phyloP scores from a whole-genome alignment of 2,329 filamentous ascomycete species.

The Bipolaris sorokiniana region DNA sequence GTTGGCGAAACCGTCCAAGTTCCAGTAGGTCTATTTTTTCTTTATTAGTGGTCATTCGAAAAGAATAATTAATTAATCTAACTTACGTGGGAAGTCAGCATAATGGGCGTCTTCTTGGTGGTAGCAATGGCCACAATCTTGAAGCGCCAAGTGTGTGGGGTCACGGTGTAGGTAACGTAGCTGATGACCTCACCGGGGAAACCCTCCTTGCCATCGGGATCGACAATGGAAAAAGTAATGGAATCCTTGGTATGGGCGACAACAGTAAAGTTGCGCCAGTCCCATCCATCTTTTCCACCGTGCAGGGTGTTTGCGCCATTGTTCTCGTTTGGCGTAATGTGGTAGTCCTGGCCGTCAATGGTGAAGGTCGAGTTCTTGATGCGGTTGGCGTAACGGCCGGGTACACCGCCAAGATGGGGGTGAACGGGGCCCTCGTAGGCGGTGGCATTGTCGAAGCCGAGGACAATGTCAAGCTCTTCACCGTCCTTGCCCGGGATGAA shows the following conservation, averaged over 20 bases:
- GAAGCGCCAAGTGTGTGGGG: conserved; percentile 71
- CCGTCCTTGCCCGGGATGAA: conserved; percentile 73
- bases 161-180: conserved; percentile 75
- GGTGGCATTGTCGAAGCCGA: conserved; percentile 76
- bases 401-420: conserved; percentile 74
- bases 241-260: conserved; percentile 68
- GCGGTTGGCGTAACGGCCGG: conserved; percentile 79
- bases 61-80: not conserved
- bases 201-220: conserved; percentile 74
- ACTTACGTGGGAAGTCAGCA: conserved; percentile 73
- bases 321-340: conserved; percentile 66
- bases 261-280: conserved; percentile 77
- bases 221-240: conserved; percentile 77
- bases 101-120: conserved; percentile 80
- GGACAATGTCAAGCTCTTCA: conserved; percentile 71
- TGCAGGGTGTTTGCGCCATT: conserved; percentile 67
- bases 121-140: conserved; percentile 74
- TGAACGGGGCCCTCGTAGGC: conserved; percentile 72
- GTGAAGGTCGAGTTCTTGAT: conserved; percentile 78
- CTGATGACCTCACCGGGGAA: conserved; percentile 80
- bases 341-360: conserved; percentile 67
- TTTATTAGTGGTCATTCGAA: conserved; percentile 1
- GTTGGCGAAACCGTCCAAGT: conserved; percentile 79
- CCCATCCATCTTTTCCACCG: conserved; percentile 74
- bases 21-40: conserved; percentile 72